Evolutionary conservation across 345 rosid species (phyloP), one percentile per base, ranked within the genome.

Genomic region (Eutrema japonicum): DNA sequence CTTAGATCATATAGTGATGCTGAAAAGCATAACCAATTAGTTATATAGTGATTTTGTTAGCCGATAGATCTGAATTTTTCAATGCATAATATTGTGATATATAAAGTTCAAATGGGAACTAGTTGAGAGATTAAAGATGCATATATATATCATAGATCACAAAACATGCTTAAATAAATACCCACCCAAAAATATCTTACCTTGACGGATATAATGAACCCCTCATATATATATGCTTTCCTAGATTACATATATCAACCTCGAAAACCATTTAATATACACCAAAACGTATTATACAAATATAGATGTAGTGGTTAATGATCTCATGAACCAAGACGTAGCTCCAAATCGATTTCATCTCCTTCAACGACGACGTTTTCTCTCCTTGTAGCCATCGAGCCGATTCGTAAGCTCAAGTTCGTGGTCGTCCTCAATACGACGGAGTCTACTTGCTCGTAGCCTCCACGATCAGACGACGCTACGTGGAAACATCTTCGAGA

Each of bases 311-410:
- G 63, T 40, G 3, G 58, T 16, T 48, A 26, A 64, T 13, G 43
- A 42, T 68, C 47, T 59, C 47, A 76, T 40, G 41, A 85, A 51
- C 98, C 98, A 70, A 92, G 92, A 75, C 98, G 88, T 73, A 92
- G 93, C 86, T 92, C 98, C 91, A 92, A 87, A 78, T 92, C 98
- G 43, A 90, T 57, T 58, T 87, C 87, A 81, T 82, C 94, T 22
- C 89, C 92, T n/a, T 85, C 80, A 22, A 56, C 74, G 60, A 66
- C 74, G 56, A 13, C 66, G 60, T 75, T 73, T 73, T 8, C 90
- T 80, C 67, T 70, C 67, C 54, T 32, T 38, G 73, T 60, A 22
- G 53, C 73, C 66, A 64, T 69, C 67, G 70, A 61, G 14, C 88
- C 91, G 8, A 85, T 74, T 63, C 67, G 68, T 82, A 92, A 77